Evolutionary conservation across 192 early-diverging fungal species (phyloP), one percentile per base, ranked within the genome.

Genomic region (Allomyces arbusculus): DNA sequence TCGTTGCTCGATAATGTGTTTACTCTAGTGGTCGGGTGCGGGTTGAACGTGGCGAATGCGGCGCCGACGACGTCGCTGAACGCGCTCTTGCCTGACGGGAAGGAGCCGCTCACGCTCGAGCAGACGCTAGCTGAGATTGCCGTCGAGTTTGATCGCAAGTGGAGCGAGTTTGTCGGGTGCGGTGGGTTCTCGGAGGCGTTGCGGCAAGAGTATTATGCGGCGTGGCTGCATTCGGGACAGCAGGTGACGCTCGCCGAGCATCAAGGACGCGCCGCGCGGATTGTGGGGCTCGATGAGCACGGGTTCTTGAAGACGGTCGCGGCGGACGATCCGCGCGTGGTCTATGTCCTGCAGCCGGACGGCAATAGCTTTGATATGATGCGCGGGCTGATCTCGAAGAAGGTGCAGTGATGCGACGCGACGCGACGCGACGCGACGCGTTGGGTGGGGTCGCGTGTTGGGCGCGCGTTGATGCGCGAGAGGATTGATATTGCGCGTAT

Each of bases 311-410:
- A 79, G 63, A 89, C 88, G 2, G 77, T 82, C 12, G 84, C 77
- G 25, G 70, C 84, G 1, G 71, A 73, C 68, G 81, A 85, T 20
- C 67, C 72, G 25, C 76, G 73, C 11, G 71, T 78, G 22, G 75
- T 80, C 25, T 83, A 84, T 65, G 78, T 80, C n/a, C 72, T 98
- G 44, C 91, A 95, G 74, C 95, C 95, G 7, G 95, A 94, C 68
- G 95, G 95, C 10, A 99, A 96, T 73, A 87, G 84, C 40, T 99
- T 99, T 74, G 95, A 99, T 72, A 95, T 99, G 91, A 81, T 96
- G 71, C 85, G 88, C 65, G 90, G 90, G 0, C 70, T 99, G 61
- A 91, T 99, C 33, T 40, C 33, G 33, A 40, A 40, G 33, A 40
- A 40, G 33, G 33, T 40, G 33, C 33, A 40, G 33, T 40, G 33